Base-by-base conservation (phyloP, 1,284 basidiomycete species). In the Ustilago sp. region DNA sequence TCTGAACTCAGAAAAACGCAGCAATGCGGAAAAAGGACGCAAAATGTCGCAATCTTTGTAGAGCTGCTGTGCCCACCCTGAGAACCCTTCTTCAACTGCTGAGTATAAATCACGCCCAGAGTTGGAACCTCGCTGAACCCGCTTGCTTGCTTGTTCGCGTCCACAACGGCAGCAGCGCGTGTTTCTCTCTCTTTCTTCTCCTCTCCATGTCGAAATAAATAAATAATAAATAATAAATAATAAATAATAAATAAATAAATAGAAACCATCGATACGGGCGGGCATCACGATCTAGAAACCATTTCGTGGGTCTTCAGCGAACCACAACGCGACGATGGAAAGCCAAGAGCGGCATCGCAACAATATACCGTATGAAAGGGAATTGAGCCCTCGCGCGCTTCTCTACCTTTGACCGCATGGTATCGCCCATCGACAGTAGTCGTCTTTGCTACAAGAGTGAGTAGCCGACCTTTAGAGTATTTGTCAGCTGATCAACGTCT, bases 121-220 rank as follows among this genome's bases (percentile, higher is more conserved):
- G 50, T 67, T 63, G 68, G 65, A 67, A 32, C n/a, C 57, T 67
- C 60, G 70, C 61, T 72, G 64, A 72, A 72, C 69, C n/a, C 53
- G 50, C 41, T 15, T 28, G 23, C 23, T 23, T 23, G 23, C 23
- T 45, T 45, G n/a, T 19, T 45, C 52, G 52, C 52, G 48, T 50
- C 19, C 7, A 48, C 48, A 31, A 50, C 28, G 31, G 15, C 28
- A 50, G 31, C 48, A 50, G 31, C 48, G 48, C 23, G 28, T 50
- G 4, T 31, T 50, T 50, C 28, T 19, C 19, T 23, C 11, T 19
- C 23, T 23, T 9, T 8, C n/a, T 31, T n/a, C 47, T 48, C 13
- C 28, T 32, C 5, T 23, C n/a, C 15, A 53, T 13, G 9, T 50
- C 48, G 48, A 50, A 50, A 55, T 28, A 28, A 28, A 28, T 28